Evolutionary conservation across 345 rosid species (phyloP), one percentile per base, ranked within the genome.

Genomic region (Orychophragmus violaceus): DNA sequence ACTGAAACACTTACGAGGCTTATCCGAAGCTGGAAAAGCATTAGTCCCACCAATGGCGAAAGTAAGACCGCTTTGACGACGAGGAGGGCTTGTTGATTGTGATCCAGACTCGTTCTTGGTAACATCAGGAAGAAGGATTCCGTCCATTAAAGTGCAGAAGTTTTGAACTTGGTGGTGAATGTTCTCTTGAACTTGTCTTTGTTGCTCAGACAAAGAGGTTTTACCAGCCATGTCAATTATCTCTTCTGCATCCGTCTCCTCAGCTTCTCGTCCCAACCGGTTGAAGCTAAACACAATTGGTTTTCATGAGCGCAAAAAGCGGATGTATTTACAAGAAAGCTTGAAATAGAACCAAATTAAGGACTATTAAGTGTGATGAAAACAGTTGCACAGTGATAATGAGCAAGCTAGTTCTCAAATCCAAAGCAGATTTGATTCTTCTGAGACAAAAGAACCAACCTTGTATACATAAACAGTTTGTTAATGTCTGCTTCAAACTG

Each of bases 401-500:
- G 4, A 29, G 14, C 59, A 18, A 11, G 14, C 60, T 5, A 56
- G 62, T 33, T 12, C 51, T 16, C 28, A 65, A 42, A 55, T 5
- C 23, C 33, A n/a, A 32, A 33, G 12, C 18, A 24, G 10, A 24
- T 5, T 59, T 28, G 3, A 0, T 3, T 12, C 24, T 19, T 37
- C 3, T 5, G 22, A 25, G 30, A 59, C 5, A 56, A 37, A 14
- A 30, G 25, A 56, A 76, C 77, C 12, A 39, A 89, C 98, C 97
- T 79, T 61, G 98, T 92, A 75, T 78, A 89, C 29, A 92, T 73
- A 67, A 92, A 92, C 54, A 89, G 89, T 37, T 85, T 84, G 74
- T 89, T 89, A 21, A 87, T 75, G 70, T 92, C 97, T 0, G 86
- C 83, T 81, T 92, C 95, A 36, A 87, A 89, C 50, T 92, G 98